A percentile compares a stretch with the other conserved stretches of the same genome.
These are phyloP conservation scores for Strigomonas culicis DNA, from an alignment of 208 protist species.

Conservation along the genomic window DNA sequence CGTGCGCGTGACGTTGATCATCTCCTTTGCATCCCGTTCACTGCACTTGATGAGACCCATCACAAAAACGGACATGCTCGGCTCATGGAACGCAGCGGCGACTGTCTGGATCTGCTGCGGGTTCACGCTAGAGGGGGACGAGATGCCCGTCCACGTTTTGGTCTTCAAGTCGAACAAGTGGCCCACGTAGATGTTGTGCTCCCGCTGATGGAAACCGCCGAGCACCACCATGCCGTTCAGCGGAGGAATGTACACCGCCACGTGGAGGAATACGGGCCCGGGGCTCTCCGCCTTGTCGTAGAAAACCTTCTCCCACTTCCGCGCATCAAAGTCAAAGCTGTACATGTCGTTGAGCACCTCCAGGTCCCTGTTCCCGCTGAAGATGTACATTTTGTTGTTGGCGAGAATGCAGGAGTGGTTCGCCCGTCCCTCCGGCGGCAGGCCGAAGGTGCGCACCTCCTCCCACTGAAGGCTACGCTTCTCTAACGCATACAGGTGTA, in stretches of 20 bases:
- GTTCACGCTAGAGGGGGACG: constrained; percentile 52
- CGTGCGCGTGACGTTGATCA: not conserved
- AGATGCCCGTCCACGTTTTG: constrained; percentile 73
- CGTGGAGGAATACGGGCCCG: constrained; percentile 79
- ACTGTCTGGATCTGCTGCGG: constrained; percentile 77
- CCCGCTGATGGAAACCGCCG: constrained; percentile 82
- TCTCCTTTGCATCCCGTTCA: not conserved
- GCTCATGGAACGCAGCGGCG: constrained; percentile 36
- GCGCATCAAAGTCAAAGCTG: constrained; percentile 49
- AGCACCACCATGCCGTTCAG: constrained; percentile 68
- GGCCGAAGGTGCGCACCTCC: constrained; percentile 67
- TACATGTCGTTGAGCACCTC: constrained; percentile 85
- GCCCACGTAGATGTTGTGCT: constrained; percentile 79
- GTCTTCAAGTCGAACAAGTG: constrained; percentile 82
- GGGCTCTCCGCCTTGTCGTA: constrained; percentile 61
- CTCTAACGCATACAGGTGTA: constrained; percentile 58
- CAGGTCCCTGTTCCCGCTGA: constrained; percentile 64
- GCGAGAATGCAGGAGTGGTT: constrained; percentile 70
- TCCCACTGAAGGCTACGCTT: constrained; percentile 83
- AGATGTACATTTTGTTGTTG: constrained; percentile 77
- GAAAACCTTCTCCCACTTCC: constrained; percentile 73
- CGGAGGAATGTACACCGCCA: constrained; percentile 58
- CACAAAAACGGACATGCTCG: constrained; percentile 47
- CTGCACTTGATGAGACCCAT: constrained; percentile 50
- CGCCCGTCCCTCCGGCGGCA: constrained; percentile 64